Percentiles rank a stretch among this genome's conserved stretches.
These are phyloP conservation scores for Penicillium sp. DNA, from an alignment of 2,329 filamentous ascomycete genomes.

Conservation along the genomic window DNA sequence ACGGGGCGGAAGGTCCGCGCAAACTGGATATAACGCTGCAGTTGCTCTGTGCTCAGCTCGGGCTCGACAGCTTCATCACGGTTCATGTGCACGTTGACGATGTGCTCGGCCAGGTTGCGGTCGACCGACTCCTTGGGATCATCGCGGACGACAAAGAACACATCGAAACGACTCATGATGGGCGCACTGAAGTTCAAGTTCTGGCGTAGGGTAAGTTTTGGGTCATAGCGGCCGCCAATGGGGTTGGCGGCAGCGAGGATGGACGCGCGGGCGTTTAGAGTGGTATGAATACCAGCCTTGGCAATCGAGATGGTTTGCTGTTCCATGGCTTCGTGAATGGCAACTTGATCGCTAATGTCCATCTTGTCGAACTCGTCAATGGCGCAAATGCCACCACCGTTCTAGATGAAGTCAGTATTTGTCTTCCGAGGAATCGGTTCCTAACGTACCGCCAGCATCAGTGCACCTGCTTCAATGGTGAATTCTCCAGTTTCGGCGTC, in stretches of 20 bases:
- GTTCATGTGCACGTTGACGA: constrained; percentile 87
- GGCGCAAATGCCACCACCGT: constrained; percentile 88
- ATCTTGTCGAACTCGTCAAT: constrained; percentile 99
- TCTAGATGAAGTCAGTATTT: constrained; percentile 24
- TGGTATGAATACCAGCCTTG: constrained; percentile 96
- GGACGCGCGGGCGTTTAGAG: constrained; percentile 87
- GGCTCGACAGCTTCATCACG: constrained; percentile 87
- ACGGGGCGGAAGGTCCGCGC: constrained; percentile 89
- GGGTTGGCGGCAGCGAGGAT: constrained; percentile 96
- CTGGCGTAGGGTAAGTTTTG: constrained; percentile 82
- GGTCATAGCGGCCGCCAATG: constrained; percentile 88
- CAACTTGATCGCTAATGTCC: constrained; percentile 94
- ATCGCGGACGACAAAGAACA: constrained; percentile 96
- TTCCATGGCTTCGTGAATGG: constrained; percentile 99
- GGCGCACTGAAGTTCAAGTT: constrained; percentile 99
- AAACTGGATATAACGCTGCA: constrained; percentile 96
- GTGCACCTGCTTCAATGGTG: constrained; percentile 93
- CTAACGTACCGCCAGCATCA: constrained; percentile 74
- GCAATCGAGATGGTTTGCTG: constrained; percentile 99
- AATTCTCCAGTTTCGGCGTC: constrained; percentile 98
- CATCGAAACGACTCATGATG: constrained; percentile 98
- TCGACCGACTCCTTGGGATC: constrained; percentile 92
- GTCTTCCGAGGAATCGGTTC: background rate
- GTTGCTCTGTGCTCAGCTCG: constrained; percentile 90
- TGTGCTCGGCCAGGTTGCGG: constrained; percentile 86